phyloP scores from a whole-genome alignment of 2,329 filamentous ascomycete species.

The Claviceps humidiphila region DNA sequence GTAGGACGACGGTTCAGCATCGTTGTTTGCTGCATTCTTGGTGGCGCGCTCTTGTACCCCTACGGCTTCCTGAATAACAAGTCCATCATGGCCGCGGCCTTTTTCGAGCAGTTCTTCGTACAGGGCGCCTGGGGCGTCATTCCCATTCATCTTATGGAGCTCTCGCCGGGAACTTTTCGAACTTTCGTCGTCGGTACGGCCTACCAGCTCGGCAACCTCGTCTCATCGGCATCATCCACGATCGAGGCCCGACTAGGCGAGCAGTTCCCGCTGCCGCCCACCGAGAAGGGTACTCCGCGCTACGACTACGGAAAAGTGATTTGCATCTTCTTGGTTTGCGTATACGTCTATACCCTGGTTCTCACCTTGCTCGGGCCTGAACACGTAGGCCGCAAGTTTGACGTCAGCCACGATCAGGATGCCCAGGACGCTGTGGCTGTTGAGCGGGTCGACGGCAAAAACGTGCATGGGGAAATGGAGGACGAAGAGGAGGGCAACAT shows the following conservation, averaged over 20 bases:
- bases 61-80: constrained; percentile 57
- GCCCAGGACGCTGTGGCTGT: constrained; percentile 32
- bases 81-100: constrained; percentile 62
- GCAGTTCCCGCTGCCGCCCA: constrained; percentile 54
- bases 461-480: not conserved
- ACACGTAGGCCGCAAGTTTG: constrained; percentile 37
- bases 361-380: constrained; percentile 51
- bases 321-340: constrained; percentile 81
- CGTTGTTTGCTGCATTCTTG: constrained; percentile 47
- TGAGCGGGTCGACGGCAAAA: constrained; percentile 15
- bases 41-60: constrained; percentile 69
- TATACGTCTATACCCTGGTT: constrained; percentile 50
- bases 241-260: constrained; percentile 68
- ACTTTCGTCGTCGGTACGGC: constrained; percentile 63
- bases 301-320: constrained; percentile 76
- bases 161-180: constrained; percentile 58
- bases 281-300: constrained; percentile 32
- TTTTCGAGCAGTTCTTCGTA: constrained; percentile 72
- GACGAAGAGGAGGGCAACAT: not conserved
- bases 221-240: constrained; percentile 54
- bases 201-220: constrained; percentile 69
- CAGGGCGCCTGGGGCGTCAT: constrained; percentile 66
- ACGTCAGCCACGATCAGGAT: constrained; percentile 34
- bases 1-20: constrained; percentile 58
- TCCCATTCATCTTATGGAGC: constrained; percentile 68